Percentiles rank a stretch among this genome's conserved stretches.
phyloP scores from a whole-genome alignment of 352 stramenopile species.

The Phytophthora citricola region DNA sequence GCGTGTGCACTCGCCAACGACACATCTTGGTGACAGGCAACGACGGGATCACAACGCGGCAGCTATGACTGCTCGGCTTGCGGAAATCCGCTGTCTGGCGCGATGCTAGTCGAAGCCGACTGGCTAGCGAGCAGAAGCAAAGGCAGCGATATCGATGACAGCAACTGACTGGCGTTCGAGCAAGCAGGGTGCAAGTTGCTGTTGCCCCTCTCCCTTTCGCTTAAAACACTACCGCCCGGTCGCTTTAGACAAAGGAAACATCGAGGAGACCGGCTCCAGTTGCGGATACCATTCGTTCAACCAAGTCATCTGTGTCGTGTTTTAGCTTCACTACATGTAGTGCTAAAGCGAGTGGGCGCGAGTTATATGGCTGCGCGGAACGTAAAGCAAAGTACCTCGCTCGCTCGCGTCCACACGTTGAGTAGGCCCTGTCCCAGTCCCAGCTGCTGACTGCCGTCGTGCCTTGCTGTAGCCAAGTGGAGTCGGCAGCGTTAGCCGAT shows the following conservation, averaged over 20 bases:
- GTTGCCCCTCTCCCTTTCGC: slow-evolving; percentile 32
- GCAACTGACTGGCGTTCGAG: not conserved
- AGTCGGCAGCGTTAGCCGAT: slow-evolving; percentile 15
- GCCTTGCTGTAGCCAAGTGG: slow-evolving; percentile 20
- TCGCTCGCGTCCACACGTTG: slow-evolving; percentile 23
- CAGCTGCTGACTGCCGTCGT: slow-evolving; percentile 29
- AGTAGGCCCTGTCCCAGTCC: slow-evolving; percentile 31
- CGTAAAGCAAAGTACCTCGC: not conserved
- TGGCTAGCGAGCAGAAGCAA: slow-evolving; percentile 16
- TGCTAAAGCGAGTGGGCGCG: slow-evolving; percentile 30
- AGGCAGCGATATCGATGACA: slow-evolving; percentile 7
- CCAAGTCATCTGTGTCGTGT: slow-evolving; percentile 15
- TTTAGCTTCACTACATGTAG: slow-evolving; percentile 19
- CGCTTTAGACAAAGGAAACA: slow-evolving; percentile 31
- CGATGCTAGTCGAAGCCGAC: slow-evolving; percentile 8
- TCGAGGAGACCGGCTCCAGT: slow-evolving; percentile 13
- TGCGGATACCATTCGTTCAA: not conserved
- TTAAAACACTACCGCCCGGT: slow-evolving; percentile 12
- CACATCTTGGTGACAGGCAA: slow-evolving; percentile 35
- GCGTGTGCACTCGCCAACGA: slow-evolving; percentile 22
- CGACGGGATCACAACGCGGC: slow-evolving; percentile 20
- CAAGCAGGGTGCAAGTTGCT: not conserved
- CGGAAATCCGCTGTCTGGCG: slow-evolving; percentile 23
- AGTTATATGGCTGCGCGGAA: slow-evolving; percentile 17
- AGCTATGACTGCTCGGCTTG: slow-evolving; percentile 16